Base-by-base conservation (phyloP, 1,139 yeast species). In the Hemisphaericaspora lyxosophila region DNA sequence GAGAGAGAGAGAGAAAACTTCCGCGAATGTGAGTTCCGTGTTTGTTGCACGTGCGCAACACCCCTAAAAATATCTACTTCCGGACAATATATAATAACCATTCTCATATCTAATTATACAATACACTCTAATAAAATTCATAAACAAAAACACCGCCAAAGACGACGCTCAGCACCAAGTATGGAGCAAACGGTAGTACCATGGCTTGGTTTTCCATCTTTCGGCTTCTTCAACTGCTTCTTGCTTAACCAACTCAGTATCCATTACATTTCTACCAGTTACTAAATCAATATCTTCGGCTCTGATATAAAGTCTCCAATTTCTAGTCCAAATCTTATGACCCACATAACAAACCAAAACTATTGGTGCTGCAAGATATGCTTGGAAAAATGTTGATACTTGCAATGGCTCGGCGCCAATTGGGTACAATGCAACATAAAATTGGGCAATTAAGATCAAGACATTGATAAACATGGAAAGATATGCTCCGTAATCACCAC, bases 401-500 rank as follows among this genome's bases (percentile, higher is more conserved):
- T 51, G 44, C 18, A 61, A 55, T 5, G 59, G 46, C 14, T 48
- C 37, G 1, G 51, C 54, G 3, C 55, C 54, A 26, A 58, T 49
- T 9, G 67, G 67, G 39, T 51, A 57, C 33, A 62, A 51, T 0
- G 63, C 64, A 8, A 58, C 55, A 52, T 63, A 62, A 41, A 62
- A 55, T 42, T 60, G 65, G 18, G 66, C 68, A 23, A 64, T 55
- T 47, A 66, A 53, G 35, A 65, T 55, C 42, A 64, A 50, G 18
- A 54, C 28, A 40, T 59, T 63, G 39, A 64, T 47, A 9, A 56
- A 31, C 47, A 64, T 53, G 33, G 68, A 60, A 40, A 57, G 60
- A 38, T 53, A 50, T 8, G 71, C 65, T 15, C 71, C 70, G 47
- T 52, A 53, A 20, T 57, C 58, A 11, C 70, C 70, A 51, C 51